These are phyloP conservation scores for Auricularia heimuer DNA, from an alignment of 768 basidiomycete genomes.

Conservation along the genomic window DNA sequence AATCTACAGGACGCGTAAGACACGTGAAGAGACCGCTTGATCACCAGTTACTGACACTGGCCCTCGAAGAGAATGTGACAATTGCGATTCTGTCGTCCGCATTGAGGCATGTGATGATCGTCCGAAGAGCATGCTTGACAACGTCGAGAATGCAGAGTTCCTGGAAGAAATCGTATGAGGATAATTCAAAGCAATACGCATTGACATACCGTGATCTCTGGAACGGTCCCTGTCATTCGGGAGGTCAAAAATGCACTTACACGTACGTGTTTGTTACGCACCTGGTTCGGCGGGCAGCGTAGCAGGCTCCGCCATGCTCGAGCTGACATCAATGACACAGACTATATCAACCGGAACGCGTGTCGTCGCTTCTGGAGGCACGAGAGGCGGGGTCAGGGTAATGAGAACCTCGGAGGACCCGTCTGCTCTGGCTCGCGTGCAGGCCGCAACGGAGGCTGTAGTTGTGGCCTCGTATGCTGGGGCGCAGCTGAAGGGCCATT, in stretches of 20 bases:
- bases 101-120: conserved; percentile 8
- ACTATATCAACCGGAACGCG: conserved; percentile 10
- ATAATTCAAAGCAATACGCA: not conserved
- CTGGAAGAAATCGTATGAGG: not conserved
- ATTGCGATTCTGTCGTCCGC: conserved; percentile 10
- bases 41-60: conserved; percentile 1
- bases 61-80: conserved; percentile 7
- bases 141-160: conserved; percentile 7
- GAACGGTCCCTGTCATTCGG: not conserved
- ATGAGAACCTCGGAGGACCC: not conserved
- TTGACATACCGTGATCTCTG: not conserved
- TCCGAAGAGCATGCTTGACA: conserved; percentile 10
- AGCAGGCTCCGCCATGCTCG: conserved; percentile 9
- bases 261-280: not conserved
- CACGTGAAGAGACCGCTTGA: no score
- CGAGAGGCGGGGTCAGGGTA: not conserved
- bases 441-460: not conserved
- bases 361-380: not conserved
- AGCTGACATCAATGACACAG: conserved; percentile 11
- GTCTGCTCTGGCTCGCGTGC: not conserved
- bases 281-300: conserved; percentile 10
- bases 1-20: not conserved
- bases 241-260: not conserved
- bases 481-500: not conserved
- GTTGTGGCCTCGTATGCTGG: not conserved